Base-by-base conservation (phyloP, 345 rosid genomes). In the Citrus sp. region DNA sequence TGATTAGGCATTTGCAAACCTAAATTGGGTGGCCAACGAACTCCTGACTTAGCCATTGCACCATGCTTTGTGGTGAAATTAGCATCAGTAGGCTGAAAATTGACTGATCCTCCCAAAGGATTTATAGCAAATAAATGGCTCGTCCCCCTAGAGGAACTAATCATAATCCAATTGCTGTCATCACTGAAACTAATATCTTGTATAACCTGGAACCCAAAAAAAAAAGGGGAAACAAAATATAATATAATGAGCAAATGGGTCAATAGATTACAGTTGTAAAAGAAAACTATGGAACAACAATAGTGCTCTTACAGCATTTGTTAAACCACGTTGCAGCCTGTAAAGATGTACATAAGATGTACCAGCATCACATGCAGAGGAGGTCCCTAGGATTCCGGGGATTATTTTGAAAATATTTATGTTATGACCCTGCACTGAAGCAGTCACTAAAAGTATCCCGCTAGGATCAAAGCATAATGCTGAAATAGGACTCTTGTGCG, bases 391-490 rank as follows among this genome's bases (percentile, higher is more conserved):
- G 35, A 58, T 64, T 75, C 78, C 89, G 46, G 97, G 98, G 89
- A 89, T 85, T 79, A 96, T 89, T 79, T 87, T 90, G 84, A 90
- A 96, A 68, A 96, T 92, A 76, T 96, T 96, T 61, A 96, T 91
- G 82, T 86, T 96, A 88, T 93, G 97, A 19, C 99, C 99, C 71
- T 89, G 92, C 82, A 91, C 90, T 30, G 99, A 96, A 56, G 99
- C 97, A 56, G 99, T 91, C 76, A 96, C 98, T 77, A 96, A 84
- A 77, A 96, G 92, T 54, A 86, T 88, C 84, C 99, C 98, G 25
- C 96, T 91, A 79, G 97, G 94, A 89, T 93, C 94, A 87, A 96
- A 96, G 86, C 94, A 86, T 77, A 96, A 83, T 30, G 98, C 98
- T 67, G 98, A 87, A 75, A 96, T 92, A 54, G 94, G 97, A 83